These are phyloP conservation scores for Cenchrus americanus DNA, from an alignment of 176 grass and related monocot species.

Conservation along the genomic window DNA sequence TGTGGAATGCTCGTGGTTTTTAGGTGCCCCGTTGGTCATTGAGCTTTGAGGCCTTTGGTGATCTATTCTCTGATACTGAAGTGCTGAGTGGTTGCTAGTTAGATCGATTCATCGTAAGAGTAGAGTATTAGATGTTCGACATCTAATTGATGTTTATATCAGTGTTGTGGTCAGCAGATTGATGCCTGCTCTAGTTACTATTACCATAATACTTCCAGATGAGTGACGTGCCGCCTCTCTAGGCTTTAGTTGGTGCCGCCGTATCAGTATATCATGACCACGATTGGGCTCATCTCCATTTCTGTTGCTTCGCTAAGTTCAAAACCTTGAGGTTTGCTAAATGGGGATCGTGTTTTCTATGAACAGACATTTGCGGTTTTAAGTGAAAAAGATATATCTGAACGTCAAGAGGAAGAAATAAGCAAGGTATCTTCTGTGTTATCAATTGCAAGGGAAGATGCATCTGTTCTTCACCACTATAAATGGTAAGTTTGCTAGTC, in stretches of 20 bases:
- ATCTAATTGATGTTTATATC: neutral
- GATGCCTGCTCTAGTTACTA: neutral
- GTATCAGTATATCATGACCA: neutral
- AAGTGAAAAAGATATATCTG: conserved; percentile 59
- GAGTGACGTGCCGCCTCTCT: neutral
- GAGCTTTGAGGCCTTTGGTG: neutral
- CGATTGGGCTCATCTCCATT: neutral
- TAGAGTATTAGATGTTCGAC: neutral
- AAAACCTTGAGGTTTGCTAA: conserved; percentile 19
- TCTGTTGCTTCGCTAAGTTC: neutral
- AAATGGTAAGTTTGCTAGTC: conserved; percentile 67
- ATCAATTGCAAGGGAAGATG: conserved; percentile 61
- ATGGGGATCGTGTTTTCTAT: conserved; percentile 36
- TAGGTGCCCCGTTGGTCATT: neutral
- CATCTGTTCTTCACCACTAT: conserved; percentile 71
- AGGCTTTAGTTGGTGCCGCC: neutral
- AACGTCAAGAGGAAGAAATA: conserved; percentile 74
- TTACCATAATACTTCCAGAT: neutral
- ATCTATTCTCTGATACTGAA: conserved; percentile 7
- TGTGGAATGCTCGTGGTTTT: neutral
- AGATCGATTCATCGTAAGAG: neutral
- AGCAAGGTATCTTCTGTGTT: conserved; percentile 58
- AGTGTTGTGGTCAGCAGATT: neutral
- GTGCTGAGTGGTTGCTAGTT: neutral
- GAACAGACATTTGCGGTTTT: conserved; percentile 73